phyloP scores from a whole-genome alignment of 2,329 filamentous ascomycete genomes.

The Calonectria hongkongensis region DNA sequence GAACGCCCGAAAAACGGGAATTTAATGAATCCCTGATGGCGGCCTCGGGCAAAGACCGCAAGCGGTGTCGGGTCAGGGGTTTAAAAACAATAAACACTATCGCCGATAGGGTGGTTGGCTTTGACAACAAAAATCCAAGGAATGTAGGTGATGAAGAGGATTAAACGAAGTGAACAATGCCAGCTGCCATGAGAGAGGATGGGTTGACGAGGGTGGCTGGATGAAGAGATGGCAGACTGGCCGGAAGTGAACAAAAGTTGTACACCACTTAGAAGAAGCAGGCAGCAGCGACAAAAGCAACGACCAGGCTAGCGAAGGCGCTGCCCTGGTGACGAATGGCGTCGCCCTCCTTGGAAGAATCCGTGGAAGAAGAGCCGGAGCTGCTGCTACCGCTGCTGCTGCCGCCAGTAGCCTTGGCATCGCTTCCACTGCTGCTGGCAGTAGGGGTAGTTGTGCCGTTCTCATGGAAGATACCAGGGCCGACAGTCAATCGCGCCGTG shows the following conservation, averaged over 20 bases:
- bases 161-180: slow-evolving; percentile 49
- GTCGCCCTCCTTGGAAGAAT: slow-evolving; percentile 65
- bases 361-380: slow-evolving; percentile 57
- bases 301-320: slow-evolving; percentile 72
- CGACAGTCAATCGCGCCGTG: slow-evolving; percentile 46
- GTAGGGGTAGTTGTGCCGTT: slow-evolving; percentile 61
- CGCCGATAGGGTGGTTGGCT: slow-evolving; percentile 55
- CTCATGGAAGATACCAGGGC: slow-evolving; percentile 73
- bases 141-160: slow-evolving; percentile 46
- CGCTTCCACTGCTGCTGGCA: slow-evolving; percentile 27
- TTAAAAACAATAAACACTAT: slow-evolving; percentile 60
- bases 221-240: slow-evolving; percentile 42
- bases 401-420: slow-evolving; percentile 49
- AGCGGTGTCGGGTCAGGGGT: slow-evolving; percentile 14
- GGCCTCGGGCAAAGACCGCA: slow-evolving; percentile 2
- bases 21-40: background rate
- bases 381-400: slow-evolving; percentile 34
- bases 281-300: slow-evolving; percentile 73
- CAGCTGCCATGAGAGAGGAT: slow-evolving; percentile 46
- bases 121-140: slow-evolving; percentile 53
- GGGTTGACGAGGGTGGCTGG: slow-evolving; percentile 35
- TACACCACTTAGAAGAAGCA: slow-evolving; percentile 64
- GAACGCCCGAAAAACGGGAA: slow-evolving; percentile 37
- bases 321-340: slow-evolving; percentile 68
- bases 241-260: slow-evolving; percentile 44